phyloP scores from a whole-genome alignment of 2,329 filamentous ascomycete genomes.

The Cordyceps tenuipes region DNA sequence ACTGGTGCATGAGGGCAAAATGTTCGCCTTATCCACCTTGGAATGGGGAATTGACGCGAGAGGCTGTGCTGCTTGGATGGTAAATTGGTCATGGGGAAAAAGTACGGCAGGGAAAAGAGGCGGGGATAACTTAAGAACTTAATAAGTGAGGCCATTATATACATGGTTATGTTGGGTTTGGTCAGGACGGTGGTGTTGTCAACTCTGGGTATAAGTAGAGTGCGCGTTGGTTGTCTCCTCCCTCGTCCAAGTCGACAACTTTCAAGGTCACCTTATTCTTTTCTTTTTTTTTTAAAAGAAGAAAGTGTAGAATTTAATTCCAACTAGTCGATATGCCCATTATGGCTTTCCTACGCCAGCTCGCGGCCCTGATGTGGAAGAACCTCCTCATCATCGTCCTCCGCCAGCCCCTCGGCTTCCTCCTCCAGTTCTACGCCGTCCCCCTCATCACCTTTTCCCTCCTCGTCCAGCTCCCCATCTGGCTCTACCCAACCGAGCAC shows the following conservation, averaged over 20 bases:
- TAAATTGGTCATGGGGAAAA: neutral
- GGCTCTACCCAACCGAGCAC: slow-evolving; percentile 12
- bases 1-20: no score
- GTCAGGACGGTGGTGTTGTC: neutral
- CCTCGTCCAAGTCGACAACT: neutral
- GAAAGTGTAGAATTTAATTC: no score
- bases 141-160: neutral
- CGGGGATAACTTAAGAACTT: neutral
- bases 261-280: neutral
- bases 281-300: no score
- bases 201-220: neutral
- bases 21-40: no score
- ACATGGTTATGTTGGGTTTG: neutral
- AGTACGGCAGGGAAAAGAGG: neutral
- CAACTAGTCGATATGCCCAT: neutral
- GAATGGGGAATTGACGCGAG: no score
- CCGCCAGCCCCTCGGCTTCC: slow-evolving; percentile 17
- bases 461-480: slow-evolving; percentile 21
- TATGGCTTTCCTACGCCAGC: slow-evolving; percentile 11
- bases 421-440: slow-evolving; percentile 19
- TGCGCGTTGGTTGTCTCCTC: neutral
- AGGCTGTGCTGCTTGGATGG: neutral
- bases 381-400: slow-evolving; percentile 19
- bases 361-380: slow-evolving; percentile 17
- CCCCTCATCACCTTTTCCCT: slow-evolving; percentile 24